These are phyloP conservation scores for Babesia microti DNA, from an alignment of 169 alveolate species.

Conservation along the genomic window DNA sequence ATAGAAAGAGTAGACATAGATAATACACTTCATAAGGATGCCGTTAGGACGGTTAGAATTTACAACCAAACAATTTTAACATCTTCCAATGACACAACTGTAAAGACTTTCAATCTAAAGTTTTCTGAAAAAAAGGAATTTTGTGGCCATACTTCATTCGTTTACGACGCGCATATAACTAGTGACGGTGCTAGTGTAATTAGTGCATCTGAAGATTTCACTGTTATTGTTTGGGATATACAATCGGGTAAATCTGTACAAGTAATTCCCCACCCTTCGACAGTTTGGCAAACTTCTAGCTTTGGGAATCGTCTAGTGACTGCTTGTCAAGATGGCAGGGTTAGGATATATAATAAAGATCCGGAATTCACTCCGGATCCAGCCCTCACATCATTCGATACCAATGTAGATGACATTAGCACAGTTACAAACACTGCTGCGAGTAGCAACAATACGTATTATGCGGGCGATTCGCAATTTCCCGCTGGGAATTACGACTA, in stretches of 20 bases:
- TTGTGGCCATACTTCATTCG: background rate
- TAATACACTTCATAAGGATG: conserved; percentile 23
- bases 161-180: conserved; percentile 25
- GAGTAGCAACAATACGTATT: conserved; percentile 15
- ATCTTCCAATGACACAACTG: conserved; percentile 38
- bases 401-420: too few species aligned
- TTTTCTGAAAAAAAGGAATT: background rate
- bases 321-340: too few species aligned
- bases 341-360: too few species aligned
- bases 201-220: conserved; percentile 35
- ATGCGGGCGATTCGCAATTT: conserved; percentile 20
- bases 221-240: conserved; percentile 31
- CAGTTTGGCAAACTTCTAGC: conserved; percentile 45
- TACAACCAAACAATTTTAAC: conserved; percentile 9
- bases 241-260: conserved; percentile 16
- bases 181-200: conserved; percentile 10
- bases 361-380: too few species aligned
- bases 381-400: too few species aligned
- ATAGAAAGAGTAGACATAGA: conserved; percentile 1
- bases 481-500: conserved; percentile 26
- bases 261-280: conserved; percentile 8
- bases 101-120: background rate
- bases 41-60: conserved; percentile 27
- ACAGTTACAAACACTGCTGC: too few species aligned
- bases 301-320: too few species aligned